Percentiles rank a stretch among this genome's conserved stretches.
Conservation (phyloP, 352 stramenopile genomes). For the Phytophthora meadii region DNA sequence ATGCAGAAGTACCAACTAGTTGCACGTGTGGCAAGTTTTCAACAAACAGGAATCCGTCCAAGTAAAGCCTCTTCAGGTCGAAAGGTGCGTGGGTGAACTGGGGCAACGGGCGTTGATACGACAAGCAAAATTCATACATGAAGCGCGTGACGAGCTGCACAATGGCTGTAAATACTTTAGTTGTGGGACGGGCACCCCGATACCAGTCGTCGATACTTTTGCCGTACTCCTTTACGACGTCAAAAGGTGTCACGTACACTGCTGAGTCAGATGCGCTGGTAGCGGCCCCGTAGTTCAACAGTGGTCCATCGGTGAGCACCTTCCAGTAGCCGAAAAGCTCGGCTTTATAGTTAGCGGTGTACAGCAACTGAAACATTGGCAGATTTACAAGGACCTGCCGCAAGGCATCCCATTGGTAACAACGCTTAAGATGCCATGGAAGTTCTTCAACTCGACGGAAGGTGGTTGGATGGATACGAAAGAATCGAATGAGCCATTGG, state of each 20-base stretch:
- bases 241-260: slow-evolving; percentile 79
- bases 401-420: slow-evolving; percentile 87
- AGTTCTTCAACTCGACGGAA: slow-evolving; percentile 90
- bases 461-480: slow-evolving; percentile 80
- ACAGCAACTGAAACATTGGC: slow-evolving; percentile 92
- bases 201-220: slow-evolving; percentile 91
- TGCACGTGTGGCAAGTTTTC: slow-evolving; percentile 64
- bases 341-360: slow-evolving; percentile 87
- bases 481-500: slow-evolving; percentile 87
- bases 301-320: slow-evolving; percentile 79
- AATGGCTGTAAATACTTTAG: slow-evolving; percentile 77
- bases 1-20: slow-evolving; percentile 22
- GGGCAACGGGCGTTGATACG: slow-evolving; percentile 74
- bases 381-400: slow-evolving; percentile 90
- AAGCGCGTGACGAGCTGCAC: slow-evolving; percentile 89
- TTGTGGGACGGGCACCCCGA: slow-evolving; percentile 65
- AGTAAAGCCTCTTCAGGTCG: slow-evolving; percentile 67
- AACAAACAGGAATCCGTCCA: slow-evolving; percentile 80
- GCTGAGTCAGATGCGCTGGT: slow-evolving; percentile 42
- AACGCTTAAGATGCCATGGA: slow-evolving; percentile 93
- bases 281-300: slow-evolving; percentile 53
- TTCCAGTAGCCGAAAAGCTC: slow-evolving; percentile 94
- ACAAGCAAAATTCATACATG: slow-evolving; percentile 89
- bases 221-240: slow-evolving; percentile 94
- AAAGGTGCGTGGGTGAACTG: slow-evolving; percentile 83